A percentile compares a stretch with the other conserved stretches of the same genome.
Conservation (phyloP, 371 early-diverging fungal species). For the Mucor sp. region DNA sequence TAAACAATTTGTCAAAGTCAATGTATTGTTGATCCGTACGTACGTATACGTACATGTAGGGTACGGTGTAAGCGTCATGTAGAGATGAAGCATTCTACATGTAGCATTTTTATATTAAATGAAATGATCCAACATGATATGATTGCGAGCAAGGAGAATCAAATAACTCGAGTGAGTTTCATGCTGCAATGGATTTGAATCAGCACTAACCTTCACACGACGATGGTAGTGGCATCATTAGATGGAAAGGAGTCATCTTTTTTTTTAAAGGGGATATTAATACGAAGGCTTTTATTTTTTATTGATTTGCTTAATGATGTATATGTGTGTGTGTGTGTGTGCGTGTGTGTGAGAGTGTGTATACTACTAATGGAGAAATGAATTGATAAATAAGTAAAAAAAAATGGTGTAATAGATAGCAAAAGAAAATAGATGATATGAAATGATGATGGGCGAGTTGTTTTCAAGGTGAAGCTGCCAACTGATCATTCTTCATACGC, state of each 20-base stretch:
- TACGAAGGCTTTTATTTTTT: background rate
- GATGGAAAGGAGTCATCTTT: background rate
- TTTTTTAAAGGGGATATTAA: background rate
- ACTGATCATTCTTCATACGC: constrained; percentile 5
- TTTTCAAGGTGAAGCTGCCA: background rate
- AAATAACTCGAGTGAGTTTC: too few species aligned
- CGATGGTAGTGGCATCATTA: background rate
- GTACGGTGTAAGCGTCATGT: background rate
- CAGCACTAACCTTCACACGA: background rate
- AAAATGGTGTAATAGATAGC: background rate
- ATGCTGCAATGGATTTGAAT: too few species aligned
- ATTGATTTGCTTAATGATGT: background rate
- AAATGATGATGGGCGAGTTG: constrained; percentile 16
- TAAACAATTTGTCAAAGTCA: background rate
- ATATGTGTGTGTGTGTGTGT: background rate
- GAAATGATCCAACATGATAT: too few species aligned
- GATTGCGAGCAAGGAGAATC: too few species aligned
- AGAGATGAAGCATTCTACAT: background rate
- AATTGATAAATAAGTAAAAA: background rate
- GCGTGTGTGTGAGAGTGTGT: background rate
- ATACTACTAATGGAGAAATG: background rate
- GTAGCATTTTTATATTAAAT: background rate
- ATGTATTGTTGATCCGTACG: background rate
- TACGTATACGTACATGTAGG: background rate
- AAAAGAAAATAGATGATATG: constrained; percentile 21